A percentile compares a stretch with the other conserved stretches of the same genome.
These are phyloP conservation scores for Pyrenochaeta sp. DNA, from an alignment of 2,329 filamentous ascomycete species.

Conservation along the genomic window DNA sequence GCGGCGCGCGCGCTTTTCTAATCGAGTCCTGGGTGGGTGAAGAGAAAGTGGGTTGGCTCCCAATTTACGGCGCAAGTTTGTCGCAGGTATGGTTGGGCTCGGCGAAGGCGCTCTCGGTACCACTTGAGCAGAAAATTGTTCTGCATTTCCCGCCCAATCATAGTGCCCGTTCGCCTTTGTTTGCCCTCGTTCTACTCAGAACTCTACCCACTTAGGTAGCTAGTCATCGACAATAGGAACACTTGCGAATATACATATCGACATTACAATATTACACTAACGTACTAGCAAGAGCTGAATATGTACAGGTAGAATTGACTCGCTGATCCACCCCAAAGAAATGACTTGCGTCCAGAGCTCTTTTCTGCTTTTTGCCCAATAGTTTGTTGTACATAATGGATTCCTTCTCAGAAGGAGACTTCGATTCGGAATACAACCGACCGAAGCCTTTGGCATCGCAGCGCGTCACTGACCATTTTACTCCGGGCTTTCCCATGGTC, in stretches of 20 bases:
- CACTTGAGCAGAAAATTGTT: constrained; percentile 30
- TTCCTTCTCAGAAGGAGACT: background rate
- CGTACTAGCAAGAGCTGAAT: background rate
- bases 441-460: too few species aligned
- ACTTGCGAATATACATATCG: background rate
- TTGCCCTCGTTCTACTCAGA: background rate
- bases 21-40: constrained; percentile 15
- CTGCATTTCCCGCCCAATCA: constrained; percentile 41
- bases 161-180: background rate
- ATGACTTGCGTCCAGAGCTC: constrained; percentile 6
- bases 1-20: constrained; percentile 11
- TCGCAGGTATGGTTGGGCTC: constrained; percentile 36
- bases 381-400: background rate
- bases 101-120: constrained; percentile 29
- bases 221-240: too few species aligned
- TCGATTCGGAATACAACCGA: background rate
- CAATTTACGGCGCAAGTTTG: constrained; percentile 23
- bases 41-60: constrained; percentile 15
- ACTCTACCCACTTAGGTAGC: too few species aligned
- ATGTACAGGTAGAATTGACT: constrained; percentile 1
- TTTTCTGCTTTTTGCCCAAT: background rate
- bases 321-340: background rate
- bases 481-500: constrained; percentile 42
- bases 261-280: constrained; percentile 1
- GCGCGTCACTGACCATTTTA: too few species aligned